phyloP scores from a whole-genome alignment of 2,329 filamentous ascomycete genomes.

The Colletotrichum sansevieriae region DNA sequence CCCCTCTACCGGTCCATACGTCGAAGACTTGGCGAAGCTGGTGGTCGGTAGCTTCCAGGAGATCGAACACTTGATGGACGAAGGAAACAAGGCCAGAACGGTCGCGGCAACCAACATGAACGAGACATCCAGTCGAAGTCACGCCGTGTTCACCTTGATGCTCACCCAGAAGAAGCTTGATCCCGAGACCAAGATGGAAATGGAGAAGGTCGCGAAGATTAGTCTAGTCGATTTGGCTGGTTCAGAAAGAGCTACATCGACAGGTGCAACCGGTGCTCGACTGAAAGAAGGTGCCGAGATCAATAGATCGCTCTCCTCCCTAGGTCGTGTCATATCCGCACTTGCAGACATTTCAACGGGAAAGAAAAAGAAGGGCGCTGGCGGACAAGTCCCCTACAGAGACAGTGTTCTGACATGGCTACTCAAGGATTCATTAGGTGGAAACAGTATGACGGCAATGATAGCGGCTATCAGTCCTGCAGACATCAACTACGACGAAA shows the following conservation, averaged over 20 bases:
- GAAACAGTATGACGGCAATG: conserved; percentile 99
- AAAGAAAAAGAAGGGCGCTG: conserved; percentile 83
- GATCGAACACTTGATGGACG: conserved; percentile 98
- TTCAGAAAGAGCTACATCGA: conserved; percentile 97
- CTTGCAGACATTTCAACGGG: conserved; percentile 90
- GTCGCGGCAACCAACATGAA: conserved; percentile 99
- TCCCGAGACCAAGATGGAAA: conserved; percentile 93
- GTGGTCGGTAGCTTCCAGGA: conserved; percentile 94
- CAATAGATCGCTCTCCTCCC: conserved; percentile 94
- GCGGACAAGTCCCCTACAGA: conserved; percentile 89
- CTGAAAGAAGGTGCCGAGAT: conserved; percentile 99
- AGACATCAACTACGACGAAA: conserved; percentile 99
- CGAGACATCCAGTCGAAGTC: conserved; percentile 97
- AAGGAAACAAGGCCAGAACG: conserved; percentile 98
- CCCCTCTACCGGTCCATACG: conserved; percentile 96
- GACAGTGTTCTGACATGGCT: conserved; percentile 98
- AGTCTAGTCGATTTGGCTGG: conserved; percentile 97
- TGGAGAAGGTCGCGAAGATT: conserved; percentile 98
- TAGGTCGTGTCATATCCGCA: conserved; percentile 97
- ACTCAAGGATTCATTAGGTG: conserved; percentile 94
- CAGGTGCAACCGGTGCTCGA: conserved; percentile 93
- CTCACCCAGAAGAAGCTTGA: conserved; percentile 95
- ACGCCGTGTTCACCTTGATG: conserved; percentile 97
- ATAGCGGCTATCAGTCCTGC: conserved; percentile 98
- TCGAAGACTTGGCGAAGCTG: conserved; percentile 96